Base-by-base conservation (phyloP, 2,329 filamentous ascomycete genomes). In the Trichoderma oligosporum region DNA sequence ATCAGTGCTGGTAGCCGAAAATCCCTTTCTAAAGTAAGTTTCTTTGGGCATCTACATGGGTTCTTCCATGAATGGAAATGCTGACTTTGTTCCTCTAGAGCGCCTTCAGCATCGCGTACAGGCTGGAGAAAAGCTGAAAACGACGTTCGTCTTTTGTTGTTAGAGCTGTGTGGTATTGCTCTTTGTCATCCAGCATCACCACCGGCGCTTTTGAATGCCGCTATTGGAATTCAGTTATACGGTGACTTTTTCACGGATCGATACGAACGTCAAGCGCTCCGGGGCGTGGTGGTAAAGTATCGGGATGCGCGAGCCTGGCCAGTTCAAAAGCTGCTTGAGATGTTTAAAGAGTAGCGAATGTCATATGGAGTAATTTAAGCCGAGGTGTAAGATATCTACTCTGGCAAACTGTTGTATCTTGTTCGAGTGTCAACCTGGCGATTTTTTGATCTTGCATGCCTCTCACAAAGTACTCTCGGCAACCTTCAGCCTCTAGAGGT, bases 221-320 rank as follows among this genome's bases (percentile, higher is more conserved):
- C 70, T 0, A 71, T 74, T 33, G 71, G 72, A 4, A 74, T 75
- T 59, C 70, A 74, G 63, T 58, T 74, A n/a, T 75, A 74, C 24
- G 71, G 72, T 1, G 73, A 75, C 49, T 75, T 73, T 45, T 75
- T 75, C 58, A 74, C 72, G 2, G 73, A 75, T 52, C 65, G 64
- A 8, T 74, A 73, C 44, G 73, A 75, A 57, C 64, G 72, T 1
- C 63, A 64, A 18, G 73, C 72, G 1, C 56, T 74, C 64, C 68
- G 69, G 14, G 72, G 66, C 0, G 75, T 75, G 3, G 71, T 73
- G 4, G 76, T 78, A 47, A 76, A 72, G 45, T 79, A 78, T 54
- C 71, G 72, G 5, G 75, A 76, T 46, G 67, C 71, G 12, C 68
- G 71, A 24, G 73, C 73, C 1, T 75, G 73, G 73, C 73, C 73